Evolutionary conservation across 140 eudicot genomes (phyloP).

Genomic region (Anethum foeniculum): DNA sequence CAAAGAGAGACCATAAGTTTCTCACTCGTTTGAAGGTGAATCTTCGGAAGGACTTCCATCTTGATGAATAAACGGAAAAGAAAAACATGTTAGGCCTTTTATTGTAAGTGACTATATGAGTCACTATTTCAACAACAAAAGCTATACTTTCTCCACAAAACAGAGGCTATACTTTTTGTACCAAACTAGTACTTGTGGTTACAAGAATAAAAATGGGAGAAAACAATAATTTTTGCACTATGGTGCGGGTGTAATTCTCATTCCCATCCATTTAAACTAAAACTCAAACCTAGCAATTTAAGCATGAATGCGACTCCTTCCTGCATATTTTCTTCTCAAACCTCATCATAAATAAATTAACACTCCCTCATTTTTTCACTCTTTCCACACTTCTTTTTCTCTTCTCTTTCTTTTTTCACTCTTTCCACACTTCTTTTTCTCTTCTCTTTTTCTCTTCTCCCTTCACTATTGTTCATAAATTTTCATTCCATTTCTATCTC

Average conservation of each 20-base stretch:
- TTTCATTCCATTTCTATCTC: not conserved
- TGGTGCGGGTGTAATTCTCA: not conserved
- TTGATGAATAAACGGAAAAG: not conserved
- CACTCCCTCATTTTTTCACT: not conserved
- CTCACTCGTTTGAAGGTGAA: constrained; percentile 36
- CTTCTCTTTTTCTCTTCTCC: no score
- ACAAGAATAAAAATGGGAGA: not conserved
- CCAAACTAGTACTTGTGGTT: not conserved
- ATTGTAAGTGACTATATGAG: not conserved
- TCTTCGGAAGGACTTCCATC: constrained; percentile 50
- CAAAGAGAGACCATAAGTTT: constrained; percentile 7
- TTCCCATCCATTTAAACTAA: not conserved
- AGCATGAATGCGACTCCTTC: not conserved
- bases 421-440: not conserved
- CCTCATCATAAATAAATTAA: not conserved
- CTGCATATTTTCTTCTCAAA: not conserved
- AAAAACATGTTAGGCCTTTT: not conserved
- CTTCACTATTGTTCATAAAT: not conserved
- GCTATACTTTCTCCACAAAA: not conserved
- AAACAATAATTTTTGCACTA: not conserved
- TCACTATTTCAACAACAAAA: not conserved
- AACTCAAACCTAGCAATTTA: not conserved
- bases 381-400: not conserved
- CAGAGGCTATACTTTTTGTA: not conserved
- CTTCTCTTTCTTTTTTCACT: not conserved